Conservation (phyloP, 2,329 filamentous ascomycete species). For the Zopfia rhizophila region DNA sequence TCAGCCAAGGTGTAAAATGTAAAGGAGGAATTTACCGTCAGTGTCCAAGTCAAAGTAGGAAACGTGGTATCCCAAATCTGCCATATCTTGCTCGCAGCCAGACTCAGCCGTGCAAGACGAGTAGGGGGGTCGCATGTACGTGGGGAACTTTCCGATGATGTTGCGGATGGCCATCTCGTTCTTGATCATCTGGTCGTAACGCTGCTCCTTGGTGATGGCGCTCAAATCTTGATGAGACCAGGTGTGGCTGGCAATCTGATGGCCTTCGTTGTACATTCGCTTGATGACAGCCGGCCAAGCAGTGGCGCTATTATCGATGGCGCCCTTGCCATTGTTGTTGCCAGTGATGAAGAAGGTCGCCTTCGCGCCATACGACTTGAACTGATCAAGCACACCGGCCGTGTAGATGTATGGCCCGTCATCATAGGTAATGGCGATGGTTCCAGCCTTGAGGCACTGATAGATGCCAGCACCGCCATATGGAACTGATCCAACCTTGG, state of each 20-base stretch:
- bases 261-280: constrained; percentile 64
- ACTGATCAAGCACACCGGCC: constrained; percentile 67
- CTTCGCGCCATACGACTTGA: constrained; percentile 68
- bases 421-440: constrained; percentile 74
- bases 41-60: constrained; percentile 70
- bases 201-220: constrained; percentile 53
- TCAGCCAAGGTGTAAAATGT: too few species aligned
- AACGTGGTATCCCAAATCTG: constrained; percentile 65
- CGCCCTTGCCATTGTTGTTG: constrained; percentile 65
- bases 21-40: constrained; percentile 53
- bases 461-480: constrained; percentile 70
- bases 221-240: constrained; percentile 64
- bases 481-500: constrained; percentile 62
- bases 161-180: constrained; percentile 67
- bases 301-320: constrained; percentile 63
- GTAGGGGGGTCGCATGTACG: constrained; percentile 64
- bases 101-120: constrained; percentile 56
- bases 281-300: constrained; percentile 63
- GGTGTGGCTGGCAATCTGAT: constrained; percentile 71
- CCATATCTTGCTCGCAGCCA: constrained; percentile 52
- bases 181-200: constrained; percentile 61
- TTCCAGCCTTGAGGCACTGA: constrained; percentile 62
- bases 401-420: constrained; percentile 74
- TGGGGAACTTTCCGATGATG: constrained; percentile 65
- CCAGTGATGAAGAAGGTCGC: constrained; percentile 75